These are phyloP conservation scores for Lathyrus tuberosus DNA, from an alignment of 306 rosid species.

Conservation along the genomic window DNA sequence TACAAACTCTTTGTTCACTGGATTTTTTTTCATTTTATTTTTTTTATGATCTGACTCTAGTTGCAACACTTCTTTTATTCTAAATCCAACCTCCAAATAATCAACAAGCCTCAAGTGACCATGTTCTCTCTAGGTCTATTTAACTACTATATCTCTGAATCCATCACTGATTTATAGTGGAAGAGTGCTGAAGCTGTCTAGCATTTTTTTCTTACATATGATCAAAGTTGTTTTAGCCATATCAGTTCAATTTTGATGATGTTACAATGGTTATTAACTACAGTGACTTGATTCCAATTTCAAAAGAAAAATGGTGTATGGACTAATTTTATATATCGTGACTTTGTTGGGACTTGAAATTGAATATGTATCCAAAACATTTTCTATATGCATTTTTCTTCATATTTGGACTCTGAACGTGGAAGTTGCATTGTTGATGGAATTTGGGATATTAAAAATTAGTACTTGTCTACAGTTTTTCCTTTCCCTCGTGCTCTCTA, in stretches of 20 bases:
- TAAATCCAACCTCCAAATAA: slow-evolving; percentile 1
- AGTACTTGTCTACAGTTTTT: neutral
- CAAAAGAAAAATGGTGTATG: neutral
- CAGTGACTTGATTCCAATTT: slow-evolving; percentile 8
- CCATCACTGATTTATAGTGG: slow-evolving; percentile 9
- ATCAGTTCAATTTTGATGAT: slow-evolving; percentile 21
- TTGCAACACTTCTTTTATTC: neutral
- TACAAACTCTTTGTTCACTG: neutral
- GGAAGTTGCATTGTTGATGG: slow-evolving; percentile 17
- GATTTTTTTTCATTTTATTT: neutral
- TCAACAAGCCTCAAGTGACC: slow-evolving; percentile 3
- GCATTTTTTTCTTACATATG: neutral
- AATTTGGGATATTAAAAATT: slow-evolving; percentile 27
- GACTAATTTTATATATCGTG: slow-evolving; percentile 1
- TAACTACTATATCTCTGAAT: neutral
- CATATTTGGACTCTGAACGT: slow-evolving; percentile 3
- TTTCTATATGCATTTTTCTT: slow-evolving; percentile 3
- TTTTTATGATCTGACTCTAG: slow-evolving; percentile 8
- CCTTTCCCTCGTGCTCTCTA: neutral
- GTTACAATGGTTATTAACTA: neutral
- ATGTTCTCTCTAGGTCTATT: neutral
- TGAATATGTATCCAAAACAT: neutral
- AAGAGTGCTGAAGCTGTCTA: neutral
- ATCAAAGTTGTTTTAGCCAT: neutral
- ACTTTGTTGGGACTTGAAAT: neutral